phyloP scores from a whole-genome alignment of 2,329 filamentous ascomycete genomes.

The Verticillium nonalfalfae region DNA sequence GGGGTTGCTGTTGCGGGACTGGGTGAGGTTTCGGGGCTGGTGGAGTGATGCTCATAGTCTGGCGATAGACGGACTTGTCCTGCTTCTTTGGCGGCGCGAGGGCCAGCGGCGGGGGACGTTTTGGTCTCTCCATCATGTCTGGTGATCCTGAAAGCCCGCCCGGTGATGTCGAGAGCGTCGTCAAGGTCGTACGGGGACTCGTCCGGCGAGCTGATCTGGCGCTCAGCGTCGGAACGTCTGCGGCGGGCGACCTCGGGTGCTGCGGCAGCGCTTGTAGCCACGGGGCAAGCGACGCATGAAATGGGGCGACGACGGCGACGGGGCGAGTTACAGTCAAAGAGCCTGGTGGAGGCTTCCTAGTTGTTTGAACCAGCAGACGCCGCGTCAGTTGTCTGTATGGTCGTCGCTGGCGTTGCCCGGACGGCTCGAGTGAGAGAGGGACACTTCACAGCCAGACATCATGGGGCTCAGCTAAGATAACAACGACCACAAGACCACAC shows the following conservation, averaged over 20 bases:
- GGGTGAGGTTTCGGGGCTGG: constrained; percentile 1
- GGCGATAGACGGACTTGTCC: not conserved
- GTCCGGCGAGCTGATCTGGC: not conserved
- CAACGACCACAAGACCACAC: not conserved
- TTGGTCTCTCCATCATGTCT: constrained; percentile 20
- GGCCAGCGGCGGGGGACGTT: constrained; percentile 23
- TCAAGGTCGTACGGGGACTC: not conserved
- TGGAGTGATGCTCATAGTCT: not conserved
- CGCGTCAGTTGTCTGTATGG: not conserved
- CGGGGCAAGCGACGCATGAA: not conserved
- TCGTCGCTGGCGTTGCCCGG: not conserved
- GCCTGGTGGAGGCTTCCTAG: not conserved
- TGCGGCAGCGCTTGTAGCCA: not conserved
- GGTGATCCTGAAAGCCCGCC: not conserved
- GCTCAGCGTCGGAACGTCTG: not conserved
- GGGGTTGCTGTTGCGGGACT: constrained; percentile 3
- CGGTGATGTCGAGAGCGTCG: not conserved
- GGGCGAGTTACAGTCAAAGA: not conserved
- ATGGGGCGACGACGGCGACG: not conserved
- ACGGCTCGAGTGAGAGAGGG: not conserved
- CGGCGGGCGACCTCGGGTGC: not conserved
- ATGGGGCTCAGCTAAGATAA: not conserved
- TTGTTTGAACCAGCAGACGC: not conserved
- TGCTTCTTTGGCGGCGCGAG: constrained; percentile 16
- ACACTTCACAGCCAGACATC: not conserved